Evolutionary conservation across 1,284 basidiomycete species (phyloP).

Genomic region (Cryptococcus maquisensis): DNA sequence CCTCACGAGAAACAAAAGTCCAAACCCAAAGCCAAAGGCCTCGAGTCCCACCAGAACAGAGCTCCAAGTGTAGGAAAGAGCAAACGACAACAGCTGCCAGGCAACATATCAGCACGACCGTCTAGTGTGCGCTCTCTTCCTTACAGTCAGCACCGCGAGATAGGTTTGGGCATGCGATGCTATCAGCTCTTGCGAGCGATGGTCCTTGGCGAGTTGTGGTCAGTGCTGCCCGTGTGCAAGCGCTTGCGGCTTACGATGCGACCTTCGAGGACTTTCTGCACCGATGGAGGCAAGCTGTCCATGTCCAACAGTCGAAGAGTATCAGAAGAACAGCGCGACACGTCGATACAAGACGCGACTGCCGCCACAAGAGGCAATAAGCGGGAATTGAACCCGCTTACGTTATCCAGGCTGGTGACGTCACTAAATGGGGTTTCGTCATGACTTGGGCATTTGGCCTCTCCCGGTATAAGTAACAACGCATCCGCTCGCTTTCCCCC

Average conservation of each 20-base stretch:
- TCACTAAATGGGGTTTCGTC: not conserved
- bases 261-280: conserved; percentile 29
- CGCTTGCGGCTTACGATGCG: conserved; percentile 22
- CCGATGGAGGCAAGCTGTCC: conserved; percentile 27
- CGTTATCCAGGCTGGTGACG: not conserved
- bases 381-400: no score
- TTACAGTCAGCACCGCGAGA: conserved; percentile 35
- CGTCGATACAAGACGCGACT: not conserved
- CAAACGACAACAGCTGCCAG: conserved; percentile 30
- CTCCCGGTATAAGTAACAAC: no score
- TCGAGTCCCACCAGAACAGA: conserved; percentile 38
- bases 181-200: conserved; percentile 31
- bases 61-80: conserved; percentile 23
- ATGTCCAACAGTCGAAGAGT: conserved; percentile 12
- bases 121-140: conserved; percentile 12
- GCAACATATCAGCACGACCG: not conserved
- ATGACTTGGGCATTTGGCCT: not conserved
- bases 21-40: conserved; percentile 32
- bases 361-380: not conserved
- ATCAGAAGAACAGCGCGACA: no score
- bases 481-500: no score
- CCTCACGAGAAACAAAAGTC: conserved; percentile 30
- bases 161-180: conserved; percentile 33
- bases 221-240: not conserved
- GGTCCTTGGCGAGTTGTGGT: conserved; percentile 27